Base-by-base conservation (phyloP, 768 basidiomycete species). In the Serendipita indica region DNA sequence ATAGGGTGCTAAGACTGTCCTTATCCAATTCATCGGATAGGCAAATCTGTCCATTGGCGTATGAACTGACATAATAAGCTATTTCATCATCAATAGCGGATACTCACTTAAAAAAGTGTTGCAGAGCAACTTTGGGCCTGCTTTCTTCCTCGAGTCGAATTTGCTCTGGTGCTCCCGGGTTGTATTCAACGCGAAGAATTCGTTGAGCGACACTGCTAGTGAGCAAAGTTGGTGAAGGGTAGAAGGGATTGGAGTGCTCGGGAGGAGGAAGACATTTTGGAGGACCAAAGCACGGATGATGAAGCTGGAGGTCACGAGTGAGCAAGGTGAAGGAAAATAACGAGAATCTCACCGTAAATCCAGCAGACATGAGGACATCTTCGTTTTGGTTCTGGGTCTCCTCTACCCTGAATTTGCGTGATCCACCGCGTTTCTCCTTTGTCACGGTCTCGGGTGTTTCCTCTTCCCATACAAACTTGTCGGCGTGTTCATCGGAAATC, bases 301-400 rank as follows among this genome's bases (percentile, higher is more conserved):
- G 16, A 39, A 43, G n/a, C 30, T 25, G 12, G 34, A 43, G 2
- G 3, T 12, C 14, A 1, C 16, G 7, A 27, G 33, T 25, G 6
- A 28, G 27, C 22, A 7, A 46, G 25, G 7, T 46, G 10, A 46
- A 14, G 22, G 7, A 20, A 13, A 46, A 10, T 27, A 61, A 20
- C 14, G 16, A 35, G 52, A 34, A 13, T 41, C 67, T 12, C 63
- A 79, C 80, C 63, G 66, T 68, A 63, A 80, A 79, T 0, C 79
- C 79, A 2, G 69, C 67, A 13, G 70, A 70, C 6, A 68, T 64
- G 0, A 66, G 65, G 1, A 79, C 78, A 3, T 71, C 69, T 62
- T 80, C 80, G 57, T 79, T 77, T 61, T 80, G 76, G 43, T 80
- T 77, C 16, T 73, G 72, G 3, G 74, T 79, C 65, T 81, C 78